These are phyloP conservation scores for Solanum appendiculatum DNA, from an alignment of 257 asterid genomes.

Conservation along the genomic window DNA sequence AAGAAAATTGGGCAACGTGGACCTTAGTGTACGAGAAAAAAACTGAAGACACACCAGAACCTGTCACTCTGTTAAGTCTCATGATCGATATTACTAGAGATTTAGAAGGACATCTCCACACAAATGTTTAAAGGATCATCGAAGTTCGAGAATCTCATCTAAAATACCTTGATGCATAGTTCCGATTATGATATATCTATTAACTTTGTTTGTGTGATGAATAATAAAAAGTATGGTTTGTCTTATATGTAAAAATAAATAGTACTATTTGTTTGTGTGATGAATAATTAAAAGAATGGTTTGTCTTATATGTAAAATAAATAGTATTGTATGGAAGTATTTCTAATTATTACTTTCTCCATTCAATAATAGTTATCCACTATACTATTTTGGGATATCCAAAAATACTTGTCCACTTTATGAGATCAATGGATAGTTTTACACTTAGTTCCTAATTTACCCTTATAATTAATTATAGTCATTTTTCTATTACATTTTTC, in stretches of 20 bases:
- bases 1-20: slow-evolving; percentile 23
- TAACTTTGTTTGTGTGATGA: background rate
- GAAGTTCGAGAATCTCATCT: background rate
- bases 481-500: too few relatives aligned
- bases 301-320: background rate
- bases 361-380: too few relatives aligned
- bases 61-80: slow-evolving; percentile 16
- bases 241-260: background rate
- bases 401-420: too few relatives aligned
- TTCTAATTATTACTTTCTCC: background rate
- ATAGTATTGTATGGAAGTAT: background rate
- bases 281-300: background rate
- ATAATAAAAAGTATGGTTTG: background rate
- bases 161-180: background rate
- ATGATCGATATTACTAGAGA: slow-evolving; percentile 22
- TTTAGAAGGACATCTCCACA: slow-evolving; percentile 20
- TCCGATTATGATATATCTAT: background rate
- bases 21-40: slow-evolving; percentile 29
- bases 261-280: background rate
- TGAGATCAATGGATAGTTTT: too few relatives aligned
- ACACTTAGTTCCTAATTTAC: too few relatives aligned
- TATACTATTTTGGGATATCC: too few relatives aligned
- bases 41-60: slow-evolving; percentile 16
- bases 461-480: too few relatives aligned
- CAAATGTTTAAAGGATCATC: background rate